Evolutionary conservation across 129 eudicot species (phyloP).

Genomic region (Flaveria linearis): DNA sequence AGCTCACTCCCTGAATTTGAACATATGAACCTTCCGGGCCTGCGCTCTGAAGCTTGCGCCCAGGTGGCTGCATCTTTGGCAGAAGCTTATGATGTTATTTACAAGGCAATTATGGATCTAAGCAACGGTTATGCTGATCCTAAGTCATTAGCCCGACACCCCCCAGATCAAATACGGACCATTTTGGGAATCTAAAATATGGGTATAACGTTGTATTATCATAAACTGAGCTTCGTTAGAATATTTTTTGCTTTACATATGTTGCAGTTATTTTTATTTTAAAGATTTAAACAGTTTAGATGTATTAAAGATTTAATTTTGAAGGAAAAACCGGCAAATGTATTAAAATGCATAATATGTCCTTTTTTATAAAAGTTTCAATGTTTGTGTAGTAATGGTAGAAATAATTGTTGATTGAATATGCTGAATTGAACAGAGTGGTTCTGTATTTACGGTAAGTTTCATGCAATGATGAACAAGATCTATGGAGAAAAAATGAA

Average conservation of each 20-base stretch:
- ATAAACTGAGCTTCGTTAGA: not conserved
- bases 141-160: conserved; percentile 89
- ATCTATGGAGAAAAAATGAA: not conserved
- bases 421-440: not conserved
- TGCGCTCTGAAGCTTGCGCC: conserved; percentile 72
- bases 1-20: conserved; percentile 85
- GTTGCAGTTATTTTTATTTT: not conserved
- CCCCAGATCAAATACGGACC: conserved; percentile 94
- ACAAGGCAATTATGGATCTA: conserved; percentile 78
- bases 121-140: conserved; percentile 72
- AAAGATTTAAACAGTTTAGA: not conserved
- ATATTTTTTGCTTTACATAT: not conserved
- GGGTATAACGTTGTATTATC: not conserved
- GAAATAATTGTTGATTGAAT: too few relatives aligned
- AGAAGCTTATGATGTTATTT: conserved; percentile 76
- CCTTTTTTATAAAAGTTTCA: too few relatives aligned
- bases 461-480: not conserved
- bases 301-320: not conserved
- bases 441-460: not conserved
- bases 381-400: too few relatives aligned
- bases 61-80: conserved; percentile 71
- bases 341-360: too few relatives aligned
- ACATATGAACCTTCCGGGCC: conserved; percentile 82
- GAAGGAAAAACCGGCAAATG: not conserved
- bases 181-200: conserved; percentile 74